Base-by-base conservation (phyloP, 2,329 filamentous ascomycete genomes). In the Talaromyces sp. region DNA sequence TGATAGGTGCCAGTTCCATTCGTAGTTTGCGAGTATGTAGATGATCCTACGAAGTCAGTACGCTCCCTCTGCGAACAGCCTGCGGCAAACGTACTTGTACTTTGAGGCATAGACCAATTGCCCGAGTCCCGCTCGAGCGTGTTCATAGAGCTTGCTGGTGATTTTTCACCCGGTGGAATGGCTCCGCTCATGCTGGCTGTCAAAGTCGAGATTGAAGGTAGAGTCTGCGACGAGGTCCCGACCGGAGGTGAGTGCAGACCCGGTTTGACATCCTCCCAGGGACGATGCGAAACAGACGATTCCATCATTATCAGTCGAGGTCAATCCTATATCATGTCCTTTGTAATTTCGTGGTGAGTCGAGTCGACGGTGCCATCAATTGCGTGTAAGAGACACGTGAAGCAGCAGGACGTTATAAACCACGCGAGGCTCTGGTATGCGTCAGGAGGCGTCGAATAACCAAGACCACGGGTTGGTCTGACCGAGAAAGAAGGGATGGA, bases 51-150 rank as follows among this genome's bases (percentile, higher is more conserved):
- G 57, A 54, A 62, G 71, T 75, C 69, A 75, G 71, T 67, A 70
- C 65, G 49, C 37, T 61, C 60, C 64, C 47, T 31, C 66, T 19
- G n/a, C 22, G 25, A 25, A 13, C 50, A 22, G 50, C 47, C 47
- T 17, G 5, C 11, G 31, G 17, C 17, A n/a, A 73, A 62, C 80
- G 73, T 76, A 85, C 85, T 82, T 72, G 85, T 84, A 74, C 84
- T 85, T 70, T 84, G 84, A 66, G 84, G 83, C 70, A 85, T 83
- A 62, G 84, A 85, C 84, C 84, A 87, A 72, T 83, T 85, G 67
- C 85, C 84, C 25, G 85, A 87, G 72, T 86, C 85, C 66, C 85
- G 82, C 71, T 84, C 81, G 66, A 80, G 76, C 15, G 79, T 80
- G 62, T 78, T 80, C 67, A 81, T 69, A 5, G 79, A 80, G 9